Percentiles rank a stretch among this genome's conserved stretches.
phyloP scores from a whole-genome alignment of 1,284 basidiomycete genomes.

The Ceratobasidium papillatum region DNA sequence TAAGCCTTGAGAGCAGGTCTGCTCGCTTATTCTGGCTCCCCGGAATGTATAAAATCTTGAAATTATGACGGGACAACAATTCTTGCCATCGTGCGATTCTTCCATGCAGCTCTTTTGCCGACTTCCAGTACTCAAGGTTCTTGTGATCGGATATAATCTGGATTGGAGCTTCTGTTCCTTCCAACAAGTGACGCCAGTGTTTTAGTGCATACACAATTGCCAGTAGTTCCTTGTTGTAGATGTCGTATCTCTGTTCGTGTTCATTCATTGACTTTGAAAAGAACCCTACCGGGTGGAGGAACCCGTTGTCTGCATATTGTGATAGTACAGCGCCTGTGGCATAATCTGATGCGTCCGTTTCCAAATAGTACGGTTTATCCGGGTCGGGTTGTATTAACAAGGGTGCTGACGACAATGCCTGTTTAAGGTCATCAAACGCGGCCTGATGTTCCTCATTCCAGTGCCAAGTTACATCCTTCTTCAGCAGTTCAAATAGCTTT shows the following conservation, averaged over 20 bases:
- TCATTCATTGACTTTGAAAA: conserved; percentile 46
- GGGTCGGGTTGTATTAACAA: conserved; percentile 50
- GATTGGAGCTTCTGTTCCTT: conserved; percentile 49
- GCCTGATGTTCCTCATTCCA: conserved; percentile 40
- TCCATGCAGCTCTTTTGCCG: conserved; percentile 51
- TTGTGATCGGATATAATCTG: conserved; percentile 56
- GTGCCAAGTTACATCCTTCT: conserved; percentile 41
- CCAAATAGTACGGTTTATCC: conserved; percentile 44
- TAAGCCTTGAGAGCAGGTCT: conserved; percentile 57
- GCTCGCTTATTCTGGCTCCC: conserved; percentile 52
- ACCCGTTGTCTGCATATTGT: conserved; percentile 40
- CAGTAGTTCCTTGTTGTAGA: conserved; percentile 59
- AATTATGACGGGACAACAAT: too few relatives aligned
- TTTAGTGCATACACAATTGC: too few relatives aligned
- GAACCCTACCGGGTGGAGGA: conserved; percentile 49
- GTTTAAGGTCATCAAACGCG: conserved; percentile 49
- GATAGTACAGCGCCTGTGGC: conserved; percentile 49
- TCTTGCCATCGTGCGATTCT: conserved; percentile 57
- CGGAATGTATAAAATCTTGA: conserved; percentile 54
- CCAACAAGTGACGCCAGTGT: conserved; percentile 56
- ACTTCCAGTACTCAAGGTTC: conserved; percentile 57
- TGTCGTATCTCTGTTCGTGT: conserved; percentile 53
- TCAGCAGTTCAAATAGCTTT: conserved; percentile 47
- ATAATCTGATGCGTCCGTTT: conserved; percentile 50
- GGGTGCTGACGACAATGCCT: conserved; percentile 46